These are phyloP conservation scores for Chaetomium cochliodes DNA, from an alignment of 495 filamentous ascomycete genomes.

Conservation along the genomic window DNA sequence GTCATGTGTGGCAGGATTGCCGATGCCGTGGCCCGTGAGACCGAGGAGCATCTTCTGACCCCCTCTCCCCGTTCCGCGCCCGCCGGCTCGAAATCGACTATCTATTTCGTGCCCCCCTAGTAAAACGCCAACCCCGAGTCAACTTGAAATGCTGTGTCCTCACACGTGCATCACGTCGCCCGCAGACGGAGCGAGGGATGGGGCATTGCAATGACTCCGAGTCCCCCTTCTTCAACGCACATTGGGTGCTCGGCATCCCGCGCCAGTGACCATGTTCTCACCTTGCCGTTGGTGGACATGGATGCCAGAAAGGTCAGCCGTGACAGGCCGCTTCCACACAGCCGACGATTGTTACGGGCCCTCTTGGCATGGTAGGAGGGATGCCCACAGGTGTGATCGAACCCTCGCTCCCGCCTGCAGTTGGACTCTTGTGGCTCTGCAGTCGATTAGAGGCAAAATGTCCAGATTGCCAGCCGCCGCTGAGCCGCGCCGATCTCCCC, in stretches of 20 bases:
- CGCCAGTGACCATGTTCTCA: slow-evolving; percentile 23
- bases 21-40: neutral
- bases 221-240: neutral
- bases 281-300: slow-evolving; percentile 7
- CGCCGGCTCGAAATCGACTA: neutral
- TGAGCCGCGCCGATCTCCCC: slow-evolving; percentile 23
- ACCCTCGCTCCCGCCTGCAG: slow-evolving; percentile 19
- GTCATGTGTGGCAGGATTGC: slow-evolving; percentile 4
- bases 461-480: slow-evolving; percentile 30
- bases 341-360: slow-evolving; percentile 3
- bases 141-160: neutral
- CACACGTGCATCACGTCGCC: neutral
- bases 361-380: slow-evolving; percentile 23
- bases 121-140: neutral
- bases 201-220: neutral
- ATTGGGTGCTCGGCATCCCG: slow-evolving; percentile 27
- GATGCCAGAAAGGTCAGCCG: neutral
- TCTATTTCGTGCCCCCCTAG: neutral
- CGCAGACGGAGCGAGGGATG: neutral
- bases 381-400: neutral
- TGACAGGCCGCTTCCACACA: slow-evolving; percentile 1
- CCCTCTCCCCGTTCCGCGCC: neutral
- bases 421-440: slow-evolving; percentile 5
- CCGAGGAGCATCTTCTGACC: neutral
- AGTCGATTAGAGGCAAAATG: slow-evolving; percentile 32